phyloP scores from a whole-genome alignment of 2,329 filamentous ascomycete genomes.

The Aplosporella prunicola region DNA sequence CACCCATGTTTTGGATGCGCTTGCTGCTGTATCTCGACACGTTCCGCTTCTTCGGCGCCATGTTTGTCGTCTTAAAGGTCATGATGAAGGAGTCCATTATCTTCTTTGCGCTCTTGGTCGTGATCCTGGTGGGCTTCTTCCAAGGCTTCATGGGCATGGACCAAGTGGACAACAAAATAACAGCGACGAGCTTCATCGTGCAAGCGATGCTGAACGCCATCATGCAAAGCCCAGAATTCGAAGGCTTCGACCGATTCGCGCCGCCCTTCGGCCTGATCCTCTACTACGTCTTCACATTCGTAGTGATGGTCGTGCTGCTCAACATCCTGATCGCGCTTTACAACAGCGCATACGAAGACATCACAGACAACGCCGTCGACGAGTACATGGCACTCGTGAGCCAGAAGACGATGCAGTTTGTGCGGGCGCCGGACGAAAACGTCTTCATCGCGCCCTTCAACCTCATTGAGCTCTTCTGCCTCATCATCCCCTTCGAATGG shows the following conservation, averaged over 20 bases:
- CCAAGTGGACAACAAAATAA: slow-evolving; percentile 58
- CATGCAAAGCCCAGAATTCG: slow-evolving; percentile 86
- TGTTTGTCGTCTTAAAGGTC: slow-evolving; percentile 87
- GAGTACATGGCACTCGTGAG: slow-evolving; percentile 73
- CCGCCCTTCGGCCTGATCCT: slow-evolving; percentile 89
- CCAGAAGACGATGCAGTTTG: slow-evolving; percentile 93
- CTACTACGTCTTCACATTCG: slow-evolving; percentile 96
- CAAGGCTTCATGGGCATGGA: slow-evolving; percentile 93
- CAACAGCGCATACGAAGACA: slow-evolving; percentile 92
- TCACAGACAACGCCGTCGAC: slow-evolving; percentile 84
- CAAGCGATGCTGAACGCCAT: slow-evolving; percentile 81
- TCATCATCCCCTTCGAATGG: slow-evolving; percentile 84
- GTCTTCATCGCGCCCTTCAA: slow-evolving; percentile 97
- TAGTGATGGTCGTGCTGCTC: slow-evolving; percentile 88
- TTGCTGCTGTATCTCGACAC: slow-evolving; percentile 88
- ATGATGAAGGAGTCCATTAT: slow-evolving; percentile 67
- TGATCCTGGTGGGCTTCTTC: slow-evolving; percentile 78
- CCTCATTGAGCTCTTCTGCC: slow-evolving; percentile 72
- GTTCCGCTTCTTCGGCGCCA: slow-evolving; percentile 91
- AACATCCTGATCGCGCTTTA: slow-evolving; percentile 97
- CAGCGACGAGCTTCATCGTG: slow-evolving; percentile 60
- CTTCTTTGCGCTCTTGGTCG: slow-evolving; percentile 82
- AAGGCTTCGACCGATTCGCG: slow-evolving; percentile 79
- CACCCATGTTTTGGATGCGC: slow-evolving; percentile 95
- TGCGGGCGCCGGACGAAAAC: slow-evolving; percentile 93